phyloP scores from a whole-genome alignment of 1,284 basidiomycete species.

The Bjerkandera adusta region DNA sequence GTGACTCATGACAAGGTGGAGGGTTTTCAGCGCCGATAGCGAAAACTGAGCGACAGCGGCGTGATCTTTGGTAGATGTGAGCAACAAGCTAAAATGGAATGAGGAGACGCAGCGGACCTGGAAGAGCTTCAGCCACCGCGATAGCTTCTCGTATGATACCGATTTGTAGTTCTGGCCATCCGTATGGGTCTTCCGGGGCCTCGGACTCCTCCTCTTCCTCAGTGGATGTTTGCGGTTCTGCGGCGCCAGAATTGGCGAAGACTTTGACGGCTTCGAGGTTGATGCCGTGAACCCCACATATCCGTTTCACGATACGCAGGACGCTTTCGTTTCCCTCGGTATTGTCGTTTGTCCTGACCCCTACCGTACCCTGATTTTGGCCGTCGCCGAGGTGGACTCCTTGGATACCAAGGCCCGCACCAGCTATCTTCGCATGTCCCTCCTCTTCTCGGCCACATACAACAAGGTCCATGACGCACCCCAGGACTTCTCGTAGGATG shows the following conservation, averaged over 20 bases:
- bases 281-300: slow-evolving; percentile 78
- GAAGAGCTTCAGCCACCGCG: slow-evolving; percentile 86
- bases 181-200: slow-evolving; percentile 55
- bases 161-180: slow-evolving; percentile 93
- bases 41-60: slow-evolving; percentile 76
- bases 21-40: slow-evolving; percentile 70
- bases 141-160: slow-evolving; percentile 90
- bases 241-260: slow-evolving; percentile 7
- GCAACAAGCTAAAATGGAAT: slow-evolving; percentile 7
- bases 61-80: slow-evolving; percentile 51
- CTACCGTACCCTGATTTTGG: slow-evolving; percentile 51
- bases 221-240: slow-evolving; percentile 15
- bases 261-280: slow-evolving; percentile 67
- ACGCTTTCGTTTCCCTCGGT: slow-evolving; percentile 79
- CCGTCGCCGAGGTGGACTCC: slow-evolving; percentile 28
- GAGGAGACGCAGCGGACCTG: slow-evolving; percentile 48
- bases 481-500: slow-evolving; percentile 80
- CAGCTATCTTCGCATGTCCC: slow-evolving; percentile 31
- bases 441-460: slow-evolving; percentile 76
- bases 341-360: slow-evolving; percentile 68
- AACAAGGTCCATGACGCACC: slow-evolving; percentile 76
- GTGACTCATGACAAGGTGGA: slow-evolving; percentile 64
- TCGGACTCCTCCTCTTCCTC: slow-evolving; percentile 37
- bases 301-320: slow-evolving; percentile 66
- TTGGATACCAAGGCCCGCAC: slow-evolving; percentile 46